Evolutionary conservation across 768 basidiomycete genomes (phyloP).

Genomic region (Suillus variegatus): DNA sequence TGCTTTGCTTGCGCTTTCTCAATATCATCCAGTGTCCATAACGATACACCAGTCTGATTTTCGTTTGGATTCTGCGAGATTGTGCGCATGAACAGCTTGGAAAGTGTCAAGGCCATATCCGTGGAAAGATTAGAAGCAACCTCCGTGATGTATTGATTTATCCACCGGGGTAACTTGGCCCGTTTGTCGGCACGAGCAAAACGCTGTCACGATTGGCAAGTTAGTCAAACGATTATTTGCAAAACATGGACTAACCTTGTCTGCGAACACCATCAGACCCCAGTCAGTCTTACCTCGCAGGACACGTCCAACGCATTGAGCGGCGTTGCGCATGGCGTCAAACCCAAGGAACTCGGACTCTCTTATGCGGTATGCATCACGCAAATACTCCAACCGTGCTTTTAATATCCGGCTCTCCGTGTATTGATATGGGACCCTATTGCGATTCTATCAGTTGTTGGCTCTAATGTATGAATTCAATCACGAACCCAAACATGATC

Average conservation of each 20-base stretch:
- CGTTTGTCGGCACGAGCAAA: slow-evolving; percentile 93
- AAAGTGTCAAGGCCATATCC: slow-evolving; percentile 93
- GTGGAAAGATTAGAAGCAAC: slow-evolving; percentile 96
- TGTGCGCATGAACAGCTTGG: slow-evolving; percentile 96
- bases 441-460: slow-evolving; percentile 8
- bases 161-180: slow-evolving; percentile 96
- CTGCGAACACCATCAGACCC: slow-evolving; percentile 99
- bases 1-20: slow-evolving; percentile 84
- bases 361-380: slow-evolving; percentile 97
- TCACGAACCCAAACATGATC: slow-evolving; percentile 94
- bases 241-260: slow-evolving; percentile 66
- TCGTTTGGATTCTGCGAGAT: slow-evolving; percentile 98
- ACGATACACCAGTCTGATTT: slow-evolving; percentile 89
- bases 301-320: slow-evolving; percentile 98
- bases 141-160: slow-evolving; percentile 99
- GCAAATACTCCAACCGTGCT: slow-evolving; percentile 93
- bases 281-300: slow-evolving; percentile 98
- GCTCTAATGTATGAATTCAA: slow-evolving; percentile 3
- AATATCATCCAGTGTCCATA: slow-evolving; percentile 95
- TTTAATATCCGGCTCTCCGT: slow-evolving; percentile 97
- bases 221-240: not conserved
- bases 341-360: slow-evolving; percentile 99
- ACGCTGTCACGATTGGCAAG: slow-evolving; percentile 50
- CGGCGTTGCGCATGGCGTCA: slow-evolving; percentile 99
- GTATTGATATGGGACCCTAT: slow-evolving; percentile 93